Percentiles rank a stretch among this genome's conserved stretches.
These are phyloP conservation scores for Teunomyces pallodes DNA, from an alignment of 805 yeast species.

Conservation along the genomic window DNA sequence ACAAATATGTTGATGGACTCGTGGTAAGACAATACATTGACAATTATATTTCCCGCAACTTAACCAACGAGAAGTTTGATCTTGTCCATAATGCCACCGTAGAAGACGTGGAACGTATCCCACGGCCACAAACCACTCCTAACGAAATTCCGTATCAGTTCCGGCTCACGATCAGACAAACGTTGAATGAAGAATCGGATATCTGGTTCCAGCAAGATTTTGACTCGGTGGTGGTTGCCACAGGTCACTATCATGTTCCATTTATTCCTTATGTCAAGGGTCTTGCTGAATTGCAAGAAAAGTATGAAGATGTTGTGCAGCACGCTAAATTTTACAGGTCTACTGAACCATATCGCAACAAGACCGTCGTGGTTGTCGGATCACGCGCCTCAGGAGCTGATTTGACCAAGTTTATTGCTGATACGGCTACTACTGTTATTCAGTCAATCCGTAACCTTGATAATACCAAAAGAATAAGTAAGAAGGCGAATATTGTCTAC, in stretches of 20 bases:
- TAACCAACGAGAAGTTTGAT: slow-evolving; percentile 15
- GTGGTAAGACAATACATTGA: slow-evolving; percentile 28
- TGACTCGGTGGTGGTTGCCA: slow-evolving; percentile 44
- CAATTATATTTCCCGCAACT: slow-evolving; percentile 22
- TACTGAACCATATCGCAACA: slow-evolving; percentile 27
- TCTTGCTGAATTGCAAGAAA: slow-evolving; percentile 28
- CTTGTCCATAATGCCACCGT: slow-evolving; percentile 34
- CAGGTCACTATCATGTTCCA: slow-evolving; percentile 50
- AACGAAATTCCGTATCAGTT: slow-evolving; percentile 17
- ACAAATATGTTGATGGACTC: slow-evolving; percentile 25
- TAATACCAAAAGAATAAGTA: slow-evolving; percentile 5
- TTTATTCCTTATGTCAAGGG: slow-evolving; percentile 45
- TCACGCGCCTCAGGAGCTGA: slow-evolving; percentile 30
- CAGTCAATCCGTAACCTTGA: slow-evolving; percentile 26
- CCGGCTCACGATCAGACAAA: slow-evolving; percentile 28
- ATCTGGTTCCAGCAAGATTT: slow-evolving; percentile 37
- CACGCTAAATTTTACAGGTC: slow-evolving; percentile 46
- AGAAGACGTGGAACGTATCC: slow-evolving; percentile 33
- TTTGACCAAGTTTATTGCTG: slow-evolving; percentile 24
- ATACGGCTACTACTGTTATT: slow-evolving; percentile 20
- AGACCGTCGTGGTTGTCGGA: slow-evolving; percentile 32
- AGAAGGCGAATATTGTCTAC: slow-evolving; percentile 13
- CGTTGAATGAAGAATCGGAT: slow-evolving; percentile 21
- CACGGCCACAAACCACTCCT: neutral
- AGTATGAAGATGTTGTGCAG: slow-evolving; percentile 29